Evolutionary conservation across 1,284 basidiomycete species (phyloP).

Genomic region (Cronartium quercuum): DNA sequence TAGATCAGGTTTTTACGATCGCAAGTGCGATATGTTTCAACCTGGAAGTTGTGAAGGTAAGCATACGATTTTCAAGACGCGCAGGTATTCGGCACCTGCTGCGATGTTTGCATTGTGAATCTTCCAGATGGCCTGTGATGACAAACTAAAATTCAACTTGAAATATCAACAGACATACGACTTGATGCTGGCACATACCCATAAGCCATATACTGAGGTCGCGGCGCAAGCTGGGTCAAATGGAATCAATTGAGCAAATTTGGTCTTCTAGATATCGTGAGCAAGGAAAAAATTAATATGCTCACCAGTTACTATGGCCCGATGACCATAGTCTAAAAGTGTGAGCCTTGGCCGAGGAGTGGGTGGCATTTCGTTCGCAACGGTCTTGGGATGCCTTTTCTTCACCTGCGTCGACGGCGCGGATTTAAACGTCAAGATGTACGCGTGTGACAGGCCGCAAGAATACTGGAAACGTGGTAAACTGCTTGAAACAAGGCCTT

Average conservation of each 20-base stretch:
- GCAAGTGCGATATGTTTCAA: no score
- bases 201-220: conserved; percentile 32
- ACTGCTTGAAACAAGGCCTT: no score
- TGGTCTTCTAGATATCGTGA: not conserved
- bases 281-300: not conserved
- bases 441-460: no score
- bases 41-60: no score
- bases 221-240: conserved; percentile 20
- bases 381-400: no score
- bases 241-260: not conserved
- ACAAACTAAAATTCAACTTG: not conserved
- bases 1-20: no score
- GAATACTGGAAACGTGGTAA: no score
- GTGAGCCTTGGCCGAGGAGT: conserved; percentile 26
- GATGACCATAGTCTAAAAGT: conserved; percentile 35
- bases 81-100: conserved; percentile 38
- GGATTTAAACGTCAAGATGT: no score
- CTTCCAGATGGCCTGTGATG: conserved; percentile 31
- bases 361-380: not conserved
- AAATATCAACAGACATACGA: not conserved
- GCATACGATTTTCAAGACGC: conserved; percentile 24
- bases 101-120: conserved; percentile 38
- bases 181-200: conserved; percentile 9
- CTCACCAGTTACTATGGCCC: conserved; percentile 36
- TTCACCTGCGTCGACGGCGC: no score